These are phyloP conservation scores for Neurospora hispaniola DNA, from an alignment of 495 filamentous ascomycete species.

Conservation along the genomic window DNA sequence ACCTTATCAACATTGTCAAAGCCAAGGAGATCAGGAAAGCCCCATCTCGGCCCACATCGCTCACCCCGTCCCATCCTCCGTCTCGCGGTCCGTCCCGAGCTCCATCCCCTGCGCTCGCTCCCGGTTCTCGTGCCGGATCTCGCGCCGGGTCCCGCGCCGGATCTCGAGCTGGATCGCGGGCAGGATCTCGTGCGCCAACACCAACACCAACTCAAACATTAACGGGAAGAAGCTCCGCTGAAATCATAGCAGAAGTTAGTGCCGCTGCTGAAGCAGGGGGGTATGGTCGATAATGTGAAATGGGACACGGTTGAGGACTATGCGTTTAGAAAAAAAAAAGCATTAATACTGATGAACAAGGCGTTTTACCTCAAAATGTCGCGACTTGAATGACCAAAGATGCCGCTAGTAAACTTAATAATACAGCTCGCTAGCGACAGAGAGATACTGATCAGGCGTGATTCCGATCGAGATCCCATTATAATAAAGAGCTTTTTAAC, in stretches of 20 bases:
- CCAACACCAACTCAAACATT: not conserved
- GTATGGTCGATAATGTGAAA: not conserved
- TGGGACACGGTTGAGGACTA: not conserved
- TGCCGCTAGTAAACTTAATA: not conserved
- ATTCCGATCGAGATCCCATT: not conserved
- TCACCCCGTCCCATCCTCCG: not conserved
- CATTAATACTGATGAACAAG: not conserved
- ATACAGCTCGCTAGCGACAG: not conserved
- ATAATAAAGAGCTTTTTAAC: not conserved
- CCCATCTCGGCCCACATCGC: conserved; percentile 1
- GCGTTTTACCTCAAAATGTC: not conserved
- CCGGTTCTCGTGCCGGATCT: not conserved
- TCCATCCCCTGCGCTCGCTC: conserved; percentile 2
- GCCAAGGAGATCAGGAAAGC: conserved; percentile 40
- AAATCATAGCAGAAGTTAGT: conserved; percentile 1
- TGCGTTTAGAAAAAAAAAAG: not conserved
- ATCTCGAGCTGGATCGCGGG: not conserved
- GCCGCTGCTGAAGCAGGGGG: not conserved
- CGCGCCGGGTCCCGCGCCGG: not conserved
- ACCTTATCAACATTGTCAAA: conserved; percentile 56
- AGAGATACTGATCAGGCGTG: not conserved
- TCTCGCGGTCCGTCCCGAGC: not conserved
- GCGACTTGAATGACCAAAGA: not conserved
- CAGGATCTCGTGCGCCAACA: not conserved
- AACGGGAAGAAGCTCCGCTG: not conserved